Evolutionary conservation across 805 yeast genomes (phyloP).

Genomic region (Yarrowia sp.): DNA sequence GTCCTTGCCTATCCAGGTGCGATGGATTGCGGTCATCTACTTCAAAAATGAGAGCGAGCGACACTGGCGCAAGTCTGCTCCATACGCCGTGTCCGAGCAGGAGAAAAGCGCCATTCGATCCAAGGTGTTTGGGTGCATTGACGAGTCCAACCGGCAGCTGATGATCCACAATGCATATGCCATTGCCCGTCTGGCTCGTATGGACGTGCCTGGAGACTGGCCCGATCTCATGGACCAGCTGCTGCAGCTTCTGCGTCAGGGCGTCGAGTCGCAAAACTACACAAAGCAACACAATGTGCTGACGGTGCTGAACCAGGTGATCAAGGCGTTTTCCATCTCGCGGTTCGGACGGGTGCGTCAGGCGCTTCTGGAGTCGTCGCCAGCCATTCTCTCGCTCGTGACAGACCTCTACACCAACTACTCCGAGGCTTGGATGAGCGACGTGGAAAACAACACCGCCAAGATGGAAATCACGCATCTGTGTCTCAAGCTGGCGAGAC

Average conservation of each 20-base stretch:
- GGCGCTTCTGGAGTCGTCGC: constrained; percentile 76
- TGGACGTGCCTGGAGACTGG: constrained; percentile 91
- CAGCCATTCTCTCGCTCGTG: constrained; percentile 64
- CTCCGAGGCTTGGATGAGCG: constrained; percentile 64
- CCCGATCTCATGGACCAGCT: constrained; percentile 74
- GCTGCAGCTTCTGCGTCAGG: constrained; percentile 46
- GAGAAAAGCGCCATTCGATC: constrained; percentile 72
- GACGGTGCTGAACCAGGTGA: constrained; percentile 73
- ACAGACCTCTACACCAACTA: constrained; percentile 64
- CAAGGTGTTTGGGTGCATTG: constrained; percentile 63
- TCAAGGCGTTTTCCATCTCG: constrained; percentile 76
- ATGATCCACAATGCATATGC: constrained; percentile 86
- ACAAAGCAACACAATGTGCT: constrained; percentile 65
- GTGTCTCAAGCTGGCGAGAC: constrained; percentile 73
- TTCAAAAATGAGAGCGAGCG: constrained; percentile 87
- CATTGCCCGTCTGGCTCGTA: constrained; percentile 74
- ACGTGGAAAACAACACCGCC: constrained; percentile 51
- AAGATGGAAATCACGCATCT: constrained; percentile 78
- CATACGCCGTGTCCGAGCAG: constrained; percentile 61
- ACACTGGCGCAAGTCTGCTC: constrained; percentile 78
- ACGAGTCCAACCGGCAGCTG: constrained; percentile 76
- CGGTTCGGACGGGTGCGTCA: constrained; percentile 83
- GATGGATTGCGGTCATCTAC: constrained; percentile 89
- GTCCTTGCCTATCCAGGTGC: constrained; percentile 64
- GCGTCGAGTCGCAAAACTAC: constrained; percentile 55